Evolutionary conservation across 768 basidiomycete genomes (phyloP).

Genomic region (Lactarius quietus): DNA sequence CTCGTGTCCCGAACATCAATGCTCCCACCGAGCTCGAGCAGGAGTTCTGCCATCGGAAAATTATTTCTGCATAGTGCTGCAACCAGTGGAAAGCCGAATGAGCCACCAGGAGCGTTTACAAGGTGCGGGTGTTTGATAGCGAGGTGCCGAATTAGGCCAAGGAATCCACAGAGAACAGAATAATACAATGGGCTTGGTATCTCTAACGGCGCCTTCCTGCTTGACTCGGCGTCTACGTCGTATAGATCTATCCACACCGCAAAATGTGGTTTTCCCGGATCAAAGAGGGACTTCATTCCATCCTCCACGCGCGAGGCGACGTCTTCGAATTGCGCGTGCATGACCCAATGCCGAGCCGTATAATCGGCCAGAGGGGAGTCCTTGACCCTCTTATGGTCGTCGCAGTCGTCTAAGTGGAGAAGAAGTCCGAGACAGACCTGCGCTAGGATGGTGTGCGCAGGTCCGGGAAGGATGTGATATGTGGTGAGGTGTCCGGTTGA

Average conservation of each 20-base stretch:
- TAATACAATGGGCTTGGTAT: slow-evolving; percentile 3
- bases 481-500: background rate
- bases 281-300: background rate
- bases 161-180: slow-evolving; percentile 2
- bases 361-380: background rate
- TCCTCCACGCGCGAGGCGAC: background rate
- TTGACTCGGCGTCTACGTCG: background rate
- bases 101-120: background rate
- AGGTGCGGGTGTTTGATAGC: background rate
- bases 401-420: background rate
- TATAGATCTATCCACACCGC: background rate
- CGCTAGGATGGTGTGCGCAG: background rate
- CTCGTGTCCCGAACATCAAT: background rate
- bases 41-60: background rate
- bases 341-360: background rate
- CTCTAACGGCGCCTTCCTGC: background rate
- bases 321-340: background rate
- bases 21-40: background rate
- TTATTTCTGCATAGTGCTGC: background rate
- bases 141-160: background rate
- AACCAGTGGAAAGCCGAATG: background rate
- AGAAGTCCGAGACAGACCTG: background rate
- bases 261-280: background rate
- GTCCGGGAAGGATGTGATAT: background rate
- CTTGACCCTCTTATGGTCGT: background rate